These are phyloP conservation scores for Aspergillus fructus DNA, from an alignment of 2,329 filamentous ascomycete species.

Conservation along the genomic window DNA sequence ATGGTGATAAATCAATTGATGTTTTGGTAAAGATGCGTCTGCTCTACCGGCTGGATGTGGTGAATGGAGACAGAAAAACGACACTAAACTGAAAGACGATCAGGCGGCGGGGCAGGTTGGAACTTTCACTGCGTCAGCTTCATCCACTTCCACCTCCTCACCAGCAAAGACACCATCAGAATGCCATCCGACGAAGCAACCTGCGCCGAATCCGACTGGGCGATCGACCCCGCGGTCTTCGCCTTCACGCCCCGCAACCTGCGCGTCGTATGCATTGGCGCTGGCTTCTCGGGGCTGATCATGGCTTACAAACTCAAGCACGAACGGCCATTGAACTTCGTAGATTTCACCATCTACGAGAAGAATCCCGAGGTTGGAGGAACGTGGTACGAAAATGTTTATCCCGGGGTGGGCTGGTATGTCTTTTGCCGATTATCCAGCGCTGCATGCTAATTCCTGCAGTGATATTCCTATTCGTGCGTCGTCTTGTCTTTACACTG, in stretches of 20 bases:
- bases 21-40: no score
- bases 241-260: conserved; percentile 18
- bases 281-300: conserved; percentile 35
- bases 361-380: conserved; percentile 2
- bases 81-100: no score
- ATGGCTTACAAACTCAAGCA: conserved; percentile 40
- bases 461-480: not conserved
- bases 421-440: not conserved
- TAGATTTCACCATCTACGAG: not conserved
- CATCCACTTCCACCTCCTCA: no score
- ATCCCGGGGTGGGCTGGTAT: conserved; percentile 1
- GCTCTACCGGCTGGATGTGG: no score
- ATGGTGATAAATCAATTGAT: no score
- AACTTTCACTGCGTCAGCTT: no score
- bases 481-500: not conserved
- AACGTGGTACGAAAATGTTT: conserved; percentile 3
- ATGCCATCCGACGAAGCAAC: not conserved
- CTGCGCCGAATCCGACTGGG: not conserved
- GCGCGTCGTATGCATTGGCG: conserved; percentile 26
- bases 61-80: no score
- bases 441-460: not conserved
- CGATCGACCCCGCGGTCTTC: not conserved
- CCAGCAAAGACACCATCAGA: not conserved
- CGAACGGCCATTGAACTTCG: not conserved
- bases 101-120: no score